Percentiles rank a stretch among this genome's conserved stretches.
Evolutionary conservation across 768 basidiomycete species (phyloP).

Genomic region (Termitomyces eurrhizus): DNA sequence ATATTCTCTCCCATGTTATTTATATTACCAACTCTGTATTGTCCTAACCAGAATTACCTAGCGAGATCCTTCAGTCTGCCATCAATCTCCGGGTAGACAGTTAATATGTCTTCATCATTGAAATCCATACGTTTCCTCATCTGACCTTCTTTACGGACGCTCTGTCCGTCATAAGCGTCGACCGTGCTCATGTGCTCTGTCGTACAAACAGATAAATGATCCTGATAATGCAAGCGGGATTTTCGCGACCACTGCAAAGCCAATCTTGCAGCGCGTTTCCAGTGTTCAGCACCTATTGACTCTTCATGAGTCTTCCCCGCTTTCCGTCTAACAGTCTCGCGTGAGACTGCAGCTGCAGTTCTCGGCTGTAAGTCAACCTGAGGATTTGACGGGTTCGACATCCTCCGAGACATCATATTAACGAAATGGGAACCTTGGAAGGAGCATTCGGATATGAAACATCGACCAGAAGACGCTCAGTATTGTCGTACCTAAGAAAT

Average conservation of each 20-base stretch:
- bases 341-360: conserved; percentile 41
- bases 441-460: not conserved
- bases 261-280: conserved; percentile 42
- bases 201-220: conserved; percentile 54
- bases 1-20: not conserved
- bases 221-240: conserved; percentile 51
- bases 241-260: conserved; percentile 38
- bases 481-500: conserved; percentile 64
- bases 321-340: conserved; percentile 41
- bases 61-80: conserved; percentile 59
- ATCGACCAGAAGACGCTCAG: not conserved
- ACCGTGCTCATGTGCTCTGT: conserved; percentile 77
- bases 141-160: conserved; percentile 27
- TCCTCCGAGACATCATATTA: conserved; percentile 51
- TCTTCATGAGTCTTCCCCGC: conserved; percentile 11
- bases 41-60: conserved; percentile 14
- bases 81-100: conserved; percentile 62
- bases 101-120: conserved; percentile 45
- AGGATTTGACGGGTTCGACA: conserved; percentile 18
- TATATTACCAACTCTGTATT: not conserved
- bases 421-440: conserved; percentile 72
- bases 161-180: conserved; percentile 67
- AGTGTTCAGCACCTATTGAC: conserved; percentile 33
- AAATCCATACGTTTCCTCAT: conserved; percentile 15
- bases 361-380: conserved; percentile 32